phyloP scores from a whole-genome alignment of 1,284 basidiomycete genomes.

The Phellopilus nigrolimitatus region DNA sequence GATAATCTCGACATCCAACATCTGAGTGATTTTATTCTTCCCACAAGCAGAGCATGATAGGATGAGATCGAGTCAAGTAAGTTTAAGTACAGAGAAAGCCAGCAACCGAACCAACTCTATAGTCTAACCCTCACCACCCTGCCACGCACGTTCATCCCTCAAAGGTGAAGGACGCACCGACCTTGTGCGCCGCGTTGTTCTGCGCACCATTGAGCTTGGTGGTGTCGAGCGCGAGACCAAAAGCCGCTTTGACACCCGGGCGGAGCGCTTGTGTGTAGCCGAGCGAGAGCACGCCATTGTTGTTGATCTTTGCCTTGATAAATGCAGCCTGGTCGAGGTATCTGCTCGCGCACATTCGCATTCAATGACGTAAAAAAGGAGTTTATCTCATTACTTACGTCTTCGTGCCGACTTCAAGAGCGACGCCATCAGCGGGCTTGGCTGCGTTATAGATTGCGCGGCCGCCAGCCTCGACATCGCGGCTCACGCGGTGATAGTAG shows the following conservation, averaged over 20 bases:
- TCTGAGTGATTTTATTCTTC: too few relatives aligned
- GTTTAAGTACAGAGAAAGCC: too few relatives aligned
- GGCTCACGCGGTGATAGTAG: slow-evolving; percentile 97
- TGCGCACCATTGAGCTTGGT: slow-evolving; percentile 74
- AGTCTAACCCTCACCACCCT: too few relatives aligned
- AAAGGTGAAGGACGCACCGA: slow-evolving; percentile 71
- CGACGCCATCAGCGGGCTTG: slow-evolving; percentile 81
- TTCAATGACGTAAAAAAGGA: not conserved
- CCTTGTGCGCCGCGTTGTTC: slow-evolving; percentile 69
- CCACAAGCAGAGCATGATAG: too few relatives aligned
- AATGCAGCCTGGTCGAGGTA: slow-evolving; percentile 88
- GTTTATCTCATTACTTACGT: slow-evolving; percentile 60
- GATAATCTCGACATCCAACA: too few relatives aligned
- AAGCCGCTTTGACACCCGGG: slow-evolving; percentile 92
- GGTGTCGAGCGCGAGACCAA: slow-evolving; percentile 91
- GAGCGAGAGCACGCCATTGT: slow-evolving; percentile 84
- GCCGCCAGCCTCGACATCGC: slow-evolving; percentile 96
- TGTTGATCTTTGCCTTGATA: slow-evolving; percentile 99
- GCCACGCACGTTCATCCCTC: slow-evolving; percentile 62
- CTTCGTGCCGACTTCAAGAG: slow-evolving; percentile 96
- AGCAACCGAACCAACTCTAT: too few relatives aligned
- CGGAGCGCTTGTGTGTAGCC: slow-evolving; percentile 92
- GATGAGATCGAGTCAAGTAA: too few relatives aligned
- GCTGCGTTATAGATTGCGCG: slow-evolving; percentile 98
- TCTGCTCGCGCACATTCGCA: slow-evolving; percentile 31